Percentiles rank a stretch among this genome's conserved stretches.
phyloP scores from a whole-genome alignment of 768 basidiomycete species.

The Pisolithus marmoratus region DNA sequence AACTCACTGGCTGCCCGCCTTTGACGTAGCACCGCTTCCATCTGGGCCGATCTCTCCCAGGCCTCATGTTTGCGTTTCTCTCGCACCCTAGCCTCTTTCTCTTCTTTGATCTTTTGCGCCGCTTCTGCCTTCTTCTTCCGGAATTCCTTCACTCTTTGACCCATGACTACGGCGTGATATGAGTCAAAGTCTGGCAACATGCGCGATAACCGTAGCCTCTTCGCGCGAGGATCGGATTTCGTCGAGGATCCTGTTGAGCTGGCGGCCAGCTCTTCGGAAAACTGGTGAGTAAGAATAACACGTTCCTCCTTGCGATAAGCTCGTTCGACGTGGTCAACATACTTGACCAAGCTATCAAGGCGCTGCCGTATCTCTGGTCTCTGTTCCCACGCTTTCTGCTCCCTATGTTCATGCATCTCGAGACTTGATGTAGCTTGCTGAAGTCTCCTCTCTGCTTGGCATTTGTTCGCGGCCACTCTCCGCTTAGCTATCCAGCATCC shows the following conservation, averaged over 20 bases:
- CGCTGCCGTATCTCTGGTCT: constrained; percentile 38
- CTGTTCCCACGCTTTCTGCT: background rate
- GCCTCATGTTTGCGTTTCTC: constrained; percentile 31
- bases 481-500: background rate
- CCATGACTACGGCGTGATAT: constrained; percentile 47
- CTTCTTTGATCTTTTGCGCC: constrained; percentile 65
- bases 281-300: constrained; percentile 79
- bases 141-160: constrained; percentile 62
- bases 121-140: constrained; percentile 53
- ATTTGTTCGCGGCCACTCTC: background rate
- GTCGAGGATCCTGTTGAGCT: constrained; percentile 65
- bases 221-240: constrained; percentile 50
- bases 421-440: background rate
- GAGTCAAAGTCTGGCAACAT: constrained; percentile 65
- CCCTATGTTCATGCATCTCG: background rate
- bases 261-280: constrained; percentile 68
- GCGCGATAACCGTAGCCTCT: constrained; percentile 65
- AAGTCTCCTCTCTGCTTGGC: background rate
- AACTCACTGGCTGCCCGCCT: constrained; percentile 46
- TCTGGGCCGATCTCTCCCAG: constrained; percentile 5
- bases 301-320: constrained; percentile 89
- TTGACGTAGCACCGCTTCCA: constrained; percentile 35
- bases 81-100: constrained; percentile 68
- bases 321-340: constrained; percentile 88
- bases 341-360: constrained; percentile 73